Evolutionary conservation across 2,329 filamentous ascomycete species (phyloP).

Genomic region (Fusarium albidum): DNA sequence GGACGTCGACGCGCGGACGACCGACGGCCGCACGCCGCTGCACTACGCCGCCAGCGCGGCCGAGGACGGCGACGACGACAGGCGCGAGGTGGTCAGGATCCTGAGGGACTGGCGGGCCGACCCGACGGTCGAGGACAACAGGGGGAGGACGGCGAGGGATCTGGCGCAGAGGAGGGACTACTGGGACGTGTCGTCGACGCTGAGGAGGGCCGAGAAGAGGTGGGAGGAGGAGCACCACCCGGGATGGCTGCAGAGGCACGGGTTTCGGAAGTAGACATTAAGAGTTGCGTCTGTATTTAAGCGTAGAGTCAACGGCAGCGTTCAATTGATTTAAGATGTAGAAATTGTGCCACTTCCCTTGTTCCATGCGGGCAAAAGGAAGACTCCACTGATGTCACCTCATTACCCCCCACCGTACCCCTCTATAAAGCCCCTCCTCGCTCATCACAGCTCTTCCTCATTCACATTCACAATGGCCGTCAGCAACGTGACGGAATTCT

Average conservation of each 20-base stretch:
- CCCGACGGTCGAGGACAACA: slow-evolving; percentile 39
- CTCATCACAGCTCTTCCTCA: not conserved
- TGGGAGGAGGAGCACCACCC: slow-evolving; percentile 45
- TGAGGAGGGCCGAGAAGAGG: slow-evolving; percentile 45
- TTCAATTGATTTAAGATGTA: no score
- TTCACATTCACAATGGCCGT: slow-evolving; percentile 22
- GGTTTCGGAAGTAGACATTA: slow-evolving; percentile 28
- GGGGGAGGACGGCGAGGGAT: slow-evolving; percentile 41
- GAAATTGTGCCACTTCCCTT: no score
- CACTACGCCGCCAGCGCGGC: slow-evolving; percentile 45
- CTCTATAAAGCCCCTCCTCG: no score
- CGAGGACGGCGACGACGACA: slow-evolving; percentile 42
- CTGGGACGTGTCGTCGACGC: slow-evolving; percentile 44
- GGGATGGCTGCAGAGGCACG: slow-evolving; percentile 41
- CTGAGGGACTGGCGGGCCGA: slow-evolving; percentile 43
- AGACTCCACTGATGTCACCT: slow-evolving; percentile 22
- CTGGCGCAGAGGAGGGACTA: slow-evolving; percentile 44
- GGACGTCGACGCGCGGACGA: slow-evolving; percentile 40
- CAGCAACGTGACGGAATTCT: slow-evolving; percentile 35
- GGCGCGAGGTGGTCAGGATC: slow-evolving; percentile 41
- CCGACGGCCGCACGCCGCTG: slow-evolving; percentile 43
- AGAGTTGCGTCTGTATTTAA: not conserved
- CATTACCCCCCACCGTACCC: slow-evolving; percentile 28
- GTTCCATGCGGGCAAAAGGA: slow-evolving; percentile 31
- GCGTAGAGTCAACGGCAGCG: no score